phyloP scores from a whole-genome alignment of 1,139 yeast species.

The Wickerhamomyces sp. region DNA sequence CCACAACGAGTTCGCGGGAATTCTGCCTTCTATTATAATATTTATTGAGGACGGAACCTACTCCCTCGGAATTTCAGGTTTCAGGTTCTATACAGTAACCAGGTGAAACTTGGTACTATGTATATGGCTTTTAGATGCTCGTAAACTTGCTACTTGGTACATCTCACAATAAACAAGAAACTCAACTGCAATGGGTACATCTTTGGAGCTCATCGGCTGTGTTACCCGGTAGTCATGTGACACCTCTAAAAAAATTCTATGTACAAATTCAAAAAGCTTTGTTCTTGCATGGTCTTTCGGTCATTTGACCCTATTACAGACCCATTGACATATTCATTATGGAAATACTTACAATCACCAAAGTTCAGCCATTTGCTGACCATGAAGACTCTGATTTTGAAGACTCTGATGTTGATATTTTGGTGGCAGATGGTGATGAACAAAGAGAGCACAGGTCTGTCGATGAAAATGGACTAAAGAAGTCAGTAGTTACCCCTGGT shows the following conservation, averaged over 20 bases:
- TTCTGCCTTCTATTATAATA: not conserved
- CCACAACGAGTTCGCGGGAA: not conserved
- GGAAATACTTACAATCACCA: slow-evolving; percentile 20
- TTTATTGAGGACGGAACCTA: too few relatives aligned
- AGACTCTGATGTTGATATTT: slow-evolving; percentile 15
- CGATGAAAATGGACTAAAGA: slow-evolving; percentile 22
- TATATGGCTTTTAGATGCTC: too few relatives aligned
- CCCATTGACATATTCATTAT: slow-evolving; percentile 2
- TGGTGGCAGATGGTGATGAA: slow-evolving; percentile 10
- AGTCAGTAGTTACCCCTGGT: slow-evolving; percentile 83
- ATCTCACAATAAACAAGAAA: too few relatives aligned
- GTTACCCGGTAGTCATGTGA: not conserved
- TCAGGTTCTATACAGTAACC: too few relatives aligned
- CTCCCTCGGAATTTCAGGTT: too few relatives aligned
- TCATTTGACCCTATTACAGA: too few relatives aligned
- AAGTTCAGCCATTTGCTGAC: slow-evolving; percentile 11
- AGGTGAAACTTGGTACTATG: too few relatives aligned
- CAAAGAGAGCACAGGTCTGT: slow-evolving; percentile 1
- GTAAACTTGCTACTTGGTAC: too few relatives aligned
- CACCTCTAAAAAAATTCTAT: not conserved
- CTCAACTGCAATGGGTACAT: too few relatives aligned
- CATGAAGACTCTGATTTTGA: slow-evolving; percentile 8
- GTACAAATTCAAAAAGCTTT: not conserved
- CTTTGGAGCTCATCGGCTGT: not conserved
- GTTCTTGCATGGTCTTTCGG: too few relatives aligned